phyloP scores from a whole-genome alignment of 768 basidiomycete genomes.

The Tephrocybe sp. region DNA sequence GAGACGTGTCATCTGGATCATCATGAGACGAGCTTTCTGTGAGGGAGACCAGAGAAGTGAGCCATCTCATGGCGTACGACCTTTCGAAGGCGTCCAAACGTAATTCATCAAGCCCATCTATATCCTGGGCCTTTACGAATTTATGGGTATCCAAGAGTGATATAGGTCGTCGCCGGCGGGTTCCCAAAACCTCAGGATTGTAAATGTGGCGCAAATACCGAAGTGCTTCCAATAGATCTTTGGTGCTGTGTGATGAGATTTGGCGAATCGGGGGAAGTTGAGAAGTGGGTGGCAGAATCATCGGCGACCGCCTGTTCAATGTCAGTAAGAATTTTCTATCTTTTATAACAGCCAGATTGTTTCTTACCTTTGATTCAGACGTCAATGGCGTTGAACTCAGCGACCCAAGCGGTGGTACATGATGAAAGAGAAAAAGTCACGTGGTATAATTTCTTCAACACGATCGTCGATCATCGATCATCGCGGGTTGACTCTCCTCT shows the following conservation, averaged over 20 bases:
- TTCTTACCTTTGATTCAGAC: too few species aligned
- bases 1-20: neutral
- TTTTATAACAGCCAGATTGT: too few species aligned
- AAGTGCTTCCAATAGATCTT: conserved; percentile 42
- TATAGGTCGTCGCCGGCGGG: conserved; percentile 34
- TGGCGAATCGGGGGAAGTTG: conserved; percentile 51
- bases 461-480: neutral
- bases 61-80: conserved; percentile 67
- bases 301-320: neutral
- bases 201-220: conserved; percentile 53
- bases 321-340: neutral
- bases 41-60: conserved; percentile 58
- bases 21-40: conserved; percentile 12
- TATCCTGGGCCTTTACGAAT: neutral
- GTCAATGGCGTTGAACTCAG: too few species aligned
- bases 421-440: neutral
- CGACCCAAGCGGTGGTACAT: too few species aligned
- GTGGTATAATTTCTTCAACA: neutral
- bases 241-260: conserved; percentile 32
- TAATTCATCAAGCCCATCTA: conserved; percentile 27
- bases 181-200: conserved; percentile 61
- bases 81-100: conserved; percentile 69
- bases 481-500: too few species aligned
- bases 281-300: conserved; percentile 41
- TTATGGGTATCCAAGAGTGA: neutral